Percentiles rank a stretch among this genome's conserved stretches.
Evolutionary conservation across 805 yeast species (phyloP).

Genomic region (Sugiyamaella floridensis): DNA sequence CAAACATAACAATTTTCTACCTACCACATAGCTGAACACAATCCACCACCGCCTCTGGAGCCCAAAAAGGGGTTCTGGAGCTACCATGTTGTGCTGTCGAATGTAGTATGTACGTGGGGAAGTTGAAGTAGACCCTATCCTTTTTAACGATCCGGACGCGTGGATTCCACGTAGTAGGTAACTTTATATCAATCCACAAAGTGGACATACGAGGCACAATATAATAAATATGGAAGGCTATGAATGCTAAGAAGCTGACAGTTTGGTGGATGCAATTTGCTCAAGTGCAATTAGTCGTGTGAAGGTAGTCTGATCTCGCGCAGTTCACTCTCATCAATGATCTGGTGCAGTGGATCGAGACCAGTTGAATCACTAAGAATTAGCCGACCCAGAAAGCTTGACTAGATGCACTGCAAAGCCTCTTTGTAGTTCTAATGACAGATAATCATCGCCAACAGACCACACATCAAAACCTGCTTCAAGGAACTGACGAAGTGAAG

Average conservation of each 20-base stretch:
- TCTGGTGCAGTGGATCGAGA: no score
- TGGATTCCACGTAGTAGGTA: no score
- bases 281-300: no score
- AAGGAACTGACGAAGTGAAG: slow-evolving; percentile 36
- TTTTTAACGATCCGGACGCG: no score
- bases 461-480: slow-evolving; percentile 27
- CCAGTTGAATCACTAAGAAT: background rate
- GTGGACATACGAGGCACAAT: no score
- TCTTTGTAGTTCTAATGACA: slow-evolving; percentile 9
- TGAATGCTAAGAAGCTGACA: no score
- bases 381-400: background rate
- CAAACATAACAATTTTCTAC: background rate
- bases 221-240: no score
- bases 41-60: background rate
- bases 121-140: background rate
- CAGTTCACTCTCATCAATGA: no score
- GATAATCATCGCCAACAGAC: slow-evolving; percentile 13
- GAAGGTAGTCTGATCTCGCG: no score
- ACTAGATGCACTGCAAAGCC: slow-evolving; percentile 18
- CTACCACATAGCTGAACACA: background rate
- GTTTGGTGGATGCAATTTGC: no score
- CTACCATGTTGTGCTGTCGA: background rate
- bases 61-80: background rate
- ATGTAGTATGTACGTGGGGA: background rate
- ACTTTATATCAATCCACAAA: no score